Evolutionary conservation across 2,329 filamentous ascomycete species (phyloP), one percentile per base, ranked within the genome.

Genomic region (Monosporascus sp.): DNA sequence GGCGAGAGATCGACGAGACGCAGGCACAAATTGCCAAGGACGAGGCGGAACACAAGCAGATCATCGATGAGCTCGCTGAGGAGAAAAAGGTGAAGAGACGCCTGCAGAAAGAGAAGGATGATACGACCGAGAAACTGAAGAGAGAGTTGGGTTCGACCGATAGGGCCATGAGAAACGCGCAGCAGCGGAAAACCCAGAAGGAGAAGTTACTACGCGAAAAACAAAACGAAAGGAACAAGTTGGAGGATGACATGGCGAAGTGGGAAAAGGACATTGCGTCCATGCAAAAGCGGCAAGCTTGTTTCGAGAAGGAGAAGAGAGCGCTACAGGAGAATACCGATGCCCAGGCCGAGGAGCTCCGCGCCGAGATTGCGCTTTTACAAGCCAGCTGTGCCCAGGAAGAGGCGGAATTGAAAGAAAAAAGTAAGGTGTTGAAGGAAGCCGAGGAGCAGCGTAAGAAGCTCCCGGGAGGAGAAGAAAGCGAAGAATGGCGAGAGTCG

Each of bases 51-150:
- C 84, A 84, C 55, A 82, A 82, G 59, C 75, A 78, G n/a, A 72
- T 82, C 50, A 73, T 89, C 59, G 80, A 84, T 40, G 84, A 89
- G 45, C 68, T 96, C 35, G 83, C 86, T 51, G 85, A 85, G 54
- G 90, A 96, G 63, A 87, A 90, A 55, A 89, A 95, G 60, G 81
- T 87, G 49, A 85, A 96, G 68, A 86, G 82, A 63, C 86, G 87
- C 57, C 80, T 86, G 20, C 78, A 94, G 51, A 94, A 89, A 67
- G 90, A 96, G 65, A 96, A 95, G 69, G 93, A 97, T 59, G 91
- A 95, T 64, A 88, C 86, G 49, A 97, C 91, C 48, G 86, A 89
- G 45, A 91, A 91, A 65, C 73, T 97, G 51, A 90, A 88, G 64
- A 87, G 87, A 57, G 87, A 93, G 65, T 86, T 95, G 51, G 86